Conservation (phyloP, 352 stramenopile genomes). For the Globisporangium takayamanum region DNA sequence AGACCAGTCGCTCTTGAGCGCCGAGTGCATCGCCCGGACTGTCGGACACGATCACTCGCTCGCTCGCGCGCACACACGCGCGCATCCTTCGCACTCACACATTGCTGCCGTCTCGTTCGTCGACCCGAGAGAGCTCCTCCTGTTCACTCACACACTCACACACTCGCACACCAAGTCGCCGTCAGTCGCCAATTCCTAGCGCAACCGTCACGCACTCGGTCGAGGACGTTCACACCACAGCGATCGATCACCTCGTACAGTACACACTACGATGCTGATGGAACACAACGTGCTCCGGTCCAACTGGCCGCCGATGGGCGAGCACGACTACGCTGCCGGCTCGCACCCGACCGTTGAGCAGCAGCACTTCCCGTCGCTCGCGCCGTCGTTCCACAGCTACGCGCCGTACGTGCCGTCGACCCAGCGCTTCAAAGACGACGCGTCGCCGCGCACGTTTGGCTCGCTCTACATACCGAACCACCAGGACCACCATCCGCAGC, state of each 20-base stretch:
- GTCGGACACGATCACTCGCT: neutral
- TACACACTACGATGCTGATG: slow-evolving; percentile 12
- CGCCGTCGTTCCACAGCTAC: slow-evolving; percentile 15
- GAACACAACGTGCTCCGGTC: slow-evolving; percentile 16
- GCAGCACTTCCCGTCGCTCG: slow-evolving; percentile 15
- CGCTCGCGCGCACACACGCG: too few relatives aligned
- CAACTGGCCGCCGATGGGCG: slow-evolving; percentile 11
- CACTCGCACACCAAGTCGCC: neutral
- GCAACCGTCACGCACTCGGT: neutral
- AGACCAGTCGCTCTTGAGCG: neutral
- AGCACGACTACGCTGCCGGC: slow-evolving; percentile 11
- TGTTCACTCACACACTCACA: slow-evolving; percentile 1
- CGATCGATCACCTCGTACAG: neutral
- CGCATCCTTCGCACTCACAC: neutral
- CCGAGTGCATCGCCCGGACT: neutral
- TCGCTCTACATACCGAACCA: slow-evolving; percentile 11
- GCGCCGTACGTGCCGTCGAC: slow-evolving; percentile 7
- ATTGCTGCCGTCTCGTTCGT: neutral
- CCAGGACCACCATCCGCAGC: neutral
- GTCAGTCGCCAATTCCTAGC: slow-evolving; percentile 1
- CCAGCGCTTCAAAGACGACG: slow-evolving; percentile 16
- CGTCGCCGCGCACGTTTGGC: slow-evolving; percentile 13
- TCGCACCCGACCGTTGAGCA: slow-evolving; percentile 13
- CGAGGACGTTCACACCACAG: neutral
- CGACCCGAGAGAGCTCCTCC: slow-evolving; percentile 1